Base-by-base conservation (phyloP, 495 filamentous ascomycete species). In the Penicillium goetzii region DNA sequence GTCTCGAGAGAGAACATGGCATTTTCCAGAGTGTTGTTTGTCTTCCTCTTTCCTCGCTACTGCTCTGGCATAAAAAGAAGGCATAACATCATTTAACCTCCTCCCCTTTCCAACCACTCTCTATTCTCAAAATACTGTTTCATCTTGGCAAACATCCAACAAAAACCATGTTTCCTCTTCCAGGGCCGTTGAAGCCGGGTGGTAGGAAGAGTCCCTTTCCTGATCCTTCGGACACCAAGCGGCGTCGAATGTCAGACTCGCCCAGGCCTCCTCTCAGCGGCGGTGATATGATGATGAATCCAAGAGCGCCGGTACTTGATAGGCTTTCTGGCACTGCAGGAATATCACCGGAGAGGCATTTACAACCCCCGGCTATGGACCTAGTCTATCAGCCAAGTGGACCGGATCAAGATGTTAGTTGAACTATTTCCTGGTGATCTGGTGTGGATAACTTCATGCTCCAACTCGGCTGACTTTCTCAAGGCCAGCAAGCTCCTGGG, bases 401-500 rank as follows among this genome's bases (percentile, higher is more conserved):
- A 4, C 47, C 47, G 2, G 14, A n/a, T 17, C 23, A 28, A 17
- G 26, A 51, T 51, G 47, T 51, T 1, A 15, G 25, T 28, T 51
- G 26, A 30, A 26, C 10, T 7, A 26, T 30, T 47, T 9, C 21
- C 21, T 14, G 45, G 15, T 15, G 23, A n/a, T 49, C 25, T 26
- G 45, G 12, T 49, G 23, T 15, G 19, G 45, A 49, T 15, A 28
- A 2, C 45, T 26, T 28, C 5, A 26, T 25, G 11, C 15, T 49
- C 2, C 10, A 12, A 14, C 4, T 51, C 47, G 26, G 5, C 47
- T 51, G 7, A 51, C 47, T 12, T 15, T 8, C 12, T 30, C 14
- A 30, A 55, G 52, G 52, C 52, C 30, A 38, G 25, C 8, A 34
- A 38, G 32, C 52, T 55, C 17, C 52, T 55, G 17, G 50, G 50